A percentile compares a stretch with the other conserved stretches of the same genome.
phyloP scores from a whole-genome alignment of 2,329 filamentous ascomycete genomes.

The Venturia aucupariae region DNA sequence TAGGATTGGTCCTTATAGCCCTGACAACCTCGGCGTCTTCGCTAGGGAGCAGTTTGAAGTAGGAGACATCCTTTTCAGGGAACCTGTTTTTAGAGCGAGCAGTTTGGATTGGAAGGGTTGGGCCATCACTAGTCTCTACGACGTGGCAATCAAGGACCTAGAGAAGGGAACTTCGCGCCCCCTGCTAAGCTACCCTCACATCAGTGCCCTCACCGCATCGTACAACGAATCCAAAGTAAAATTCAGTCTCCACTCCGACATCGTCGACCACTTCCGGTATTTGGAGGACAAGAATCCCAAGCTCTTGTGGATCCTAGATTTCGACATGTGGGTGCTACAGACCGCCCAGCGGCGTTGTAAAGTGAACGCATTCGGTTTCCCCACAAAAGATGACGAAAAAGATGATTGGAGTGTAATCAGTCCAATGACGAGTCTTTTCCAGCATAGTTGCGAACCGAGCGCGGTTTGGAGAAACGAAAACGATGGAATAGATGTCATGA shows the following conservation, averaged over 20 bases:
- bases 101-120: too few relatives aligned
- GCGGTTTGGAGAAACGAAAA: not conserved
- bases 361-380: not conserved
- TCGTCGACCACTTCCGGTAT: not conserved
- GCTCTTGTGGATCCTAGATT: not conserved
- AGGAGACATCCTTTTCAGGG: not conserved
- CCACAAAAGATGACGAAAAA: not conserved
- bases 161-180: not conserved
- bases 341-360: not conserved
- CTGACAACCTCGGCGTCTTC: not conserved
- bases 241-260: not conserved
- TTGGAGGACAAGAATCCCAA: not conserved
- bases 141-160: not conserved
- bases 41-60: not conserved
- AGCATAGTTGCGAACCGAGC: not conserved
- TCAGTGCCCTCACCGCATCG: not conserved
- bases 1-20: not conserved
- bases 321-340: not conserved
- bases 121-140: not conserved
- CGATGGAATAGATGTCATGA: not conserved
- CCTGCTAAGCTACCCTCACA: not conserved
- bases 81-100: not conserved
- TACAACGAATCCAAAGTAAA: not conserved
- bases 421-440: not conserved
- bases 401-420: not conserved